These are phyloP conservation scores for Colletotrichum endophyticum DNA, from an alignment of 2,329 filamentous ascomycete genomes.

Conservation along the genomic window DNA sequence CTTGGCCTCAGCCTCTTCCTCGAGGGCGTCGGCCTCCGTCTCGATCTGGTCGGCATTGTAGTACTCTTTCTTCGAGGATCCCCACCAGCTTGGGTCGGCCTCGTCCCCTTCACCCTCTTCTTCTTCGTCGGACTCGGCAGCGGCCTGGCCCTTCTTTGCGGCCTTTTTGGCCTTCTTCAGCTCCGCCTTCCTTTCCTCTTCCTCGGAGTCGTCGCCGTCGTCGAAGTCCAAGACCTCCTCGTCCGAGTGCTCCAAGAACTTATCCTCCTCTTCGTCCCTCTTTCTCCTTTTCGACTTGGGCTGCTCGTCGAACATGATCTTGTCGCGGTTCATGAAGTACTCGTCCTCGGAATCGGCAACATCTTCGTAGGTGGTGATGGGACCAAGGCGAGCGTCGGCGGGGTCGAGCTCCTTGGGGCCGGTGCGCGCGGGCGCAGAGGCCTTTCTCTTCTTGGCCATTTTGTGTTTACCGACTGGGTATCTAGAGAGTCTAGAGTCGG, in stretches of 20 bases:
- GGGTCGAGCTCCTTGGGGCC: slow-evolving; percentile 61
- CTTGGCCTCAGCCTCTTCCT: slow-evolving; percentile 90
- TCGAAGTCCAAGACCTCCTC: slow-evolving; percentile 61
- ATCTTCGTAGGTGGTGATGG: slow-evolving; percentile 73
- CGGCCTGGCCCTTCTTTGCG: slow-evolving; percentile 36
- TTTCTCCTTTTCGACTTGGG: slow-evolving; percentile 79
- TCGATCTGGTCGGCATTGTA: slow-evolving; percentile 83
- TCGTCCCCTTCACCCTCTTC: slow-evolving; percentile 58
- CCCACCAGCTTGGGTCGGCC: slow-evolving; percentile 77
- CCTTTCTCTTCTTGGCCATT: slow-evolving; percentile 77
- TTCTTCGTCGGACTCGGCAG: slow-evolving; percentile 38
- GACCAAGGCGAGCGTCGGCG: slow-evolving; percentile 65
- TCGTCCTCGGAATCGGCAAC: slow-evolving; percentile 95
- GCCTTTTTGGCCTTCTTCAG: slow-evolving; percentile 29
- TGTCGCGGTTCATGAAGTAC: slow-evolving; percentile 86
- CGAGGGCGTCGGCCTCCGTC: slow-evolving; percentile 73
- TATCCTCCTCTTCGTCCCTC: slow-evolving; percentile 71
- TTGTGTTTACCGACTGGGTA: not conserved
- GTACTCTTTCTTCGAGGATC: slow-evolving; percentile 85
- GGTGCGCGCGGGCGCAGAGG: slow-evolving; percentile 52
- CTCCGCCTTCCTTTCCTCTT: slow-evolving; percentile 34
- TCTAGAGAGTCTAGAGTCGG: not conserved
- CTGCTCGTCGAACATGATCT: slow-evolving; percentile 83
- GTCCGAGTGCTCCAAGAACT: slow-evolving; percentile 63
- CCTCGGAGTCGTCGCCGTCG: slow-evolving; percentile 47